phyloP scores from a whole-genome alignment of 345 rosid genomes.

The Acer yangbiense region DNA sequence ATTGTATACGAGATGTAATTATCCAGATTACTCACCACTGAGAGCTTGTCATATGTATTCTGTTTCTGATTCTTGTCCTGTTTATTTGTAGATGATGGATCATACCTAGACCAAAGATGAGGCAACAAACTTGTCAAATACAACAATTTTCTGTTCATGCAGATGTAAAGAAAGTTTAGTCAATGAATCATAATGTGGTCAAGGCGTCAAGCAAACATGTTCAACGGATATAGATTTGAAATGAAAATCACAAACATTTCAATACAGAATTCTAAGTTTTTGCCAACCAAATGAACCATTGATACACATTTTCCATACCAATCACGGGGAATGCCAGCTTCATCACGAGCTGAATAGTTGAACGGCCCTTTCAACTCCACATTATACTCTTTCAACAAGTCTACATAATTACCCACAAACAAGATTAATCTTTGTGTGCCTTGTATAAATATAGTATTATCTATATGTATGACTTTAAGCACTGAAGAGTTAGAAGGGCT shows the following conservation, averaged over 20 bases:
- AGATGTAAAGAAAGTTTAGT: neutral
- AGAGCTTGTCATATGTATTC: slow-evolving; percentile 48
- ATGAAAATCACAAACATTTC: slow-evolving; percentile 6
- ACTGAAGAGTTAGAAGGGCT: neutral
- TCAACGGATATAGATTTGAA: neutral
- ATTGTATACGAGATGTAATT: neutral
- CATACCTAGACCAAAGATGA: slow-evolving; percentile 57
- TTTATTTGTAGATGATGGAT: slow-evolving; percentile 39
- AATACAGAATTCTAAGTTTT: neutral
- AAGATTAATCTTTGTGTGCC: slow-evolving; percentile 16
- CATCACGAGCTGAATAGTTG: slow-evolving; percentile 83
- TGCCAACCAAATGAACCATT: neutral
- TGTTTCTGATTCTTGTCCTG: slow-evolving; percentile 34
- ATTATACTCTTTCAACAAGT: slow-evolving; percentile 65
- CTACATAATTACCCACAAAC: slow-evolving; percentile 38
- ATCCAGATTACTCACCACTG: slow-evolving; percentile 47
- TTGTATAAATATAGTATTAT: neutral
- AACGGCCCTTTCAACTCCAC: slow-evolving; percentile 94
- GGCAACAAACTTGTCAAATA: slow-evolving; percentile 4
- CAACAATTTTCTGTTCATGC: neutral
- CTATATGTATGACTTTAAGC: neutral
- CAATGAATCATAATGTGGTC: neutral
- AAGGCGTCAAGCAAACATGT: neutral
- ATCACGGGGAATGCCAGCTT: slow-evolving; percentile 90
- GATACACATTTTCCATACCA: slow-evolving; percentile 47